Percentiles rank a stretch among this genome's conserved stretches.
Evolutionary conservation across 2,329 filamentous ascomycete genomes (phyloP).

Genomic region (Ophiocordyceps camponoti-floridani): DNA sequence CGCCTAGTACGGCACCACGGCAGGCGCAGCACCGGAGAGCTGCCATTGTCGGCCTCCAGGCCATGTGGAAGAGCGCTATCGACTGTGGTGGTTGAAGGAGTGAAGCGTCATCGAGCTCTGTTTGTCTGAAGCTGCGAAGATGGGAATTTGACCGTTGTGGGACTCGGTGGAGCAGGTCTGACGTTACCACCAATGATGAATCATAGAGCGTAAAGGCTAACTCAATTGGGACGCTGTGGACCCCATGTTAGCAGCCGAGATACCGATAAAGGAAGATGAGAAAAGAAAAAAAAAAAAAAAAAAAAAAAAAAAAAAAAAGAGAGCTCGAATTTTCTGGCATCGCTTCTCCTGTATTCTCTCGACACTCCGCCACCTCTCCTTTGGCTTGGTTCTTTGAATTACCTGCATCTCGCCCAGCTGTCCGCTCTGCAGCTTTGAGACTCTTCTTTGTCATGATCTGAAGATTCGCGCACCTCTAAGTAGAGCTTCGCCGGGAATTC

Average conservation of each 20-base stretch:
- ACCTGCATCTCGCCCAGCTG: not conserved
- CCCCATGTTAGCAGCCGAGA: not conserved
- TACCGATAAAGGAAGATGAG: not conserved
- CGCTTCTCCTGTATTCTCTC: not conserved
- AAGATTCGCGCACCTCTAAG: not conserved
- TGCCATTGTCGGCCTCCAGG: constrained; percentile 11
- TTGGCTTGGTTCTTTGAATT: not conserved
- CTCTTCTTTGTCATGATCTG: not conserved
- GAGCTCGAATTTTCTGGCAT: not conserved
- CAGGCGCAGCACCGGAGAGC: constrained; percentile 14
- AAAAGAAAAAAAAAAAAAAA: not conserved
- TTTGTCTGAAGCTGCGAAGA: not conserved
- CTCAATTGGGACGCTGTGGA: not conserved
- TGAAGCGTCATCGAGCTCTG: not conserved
- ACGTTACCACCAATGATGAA: not conserved
- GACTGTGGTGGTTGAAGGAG: not conserved
- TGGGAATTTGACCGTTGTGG: not conserved
- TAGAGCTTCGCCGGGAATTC: not conserved
- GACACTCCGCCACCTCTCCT: not conserved
- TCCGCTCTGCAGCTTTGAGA: not conserved
- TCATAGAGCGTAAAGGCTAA: not conserved
- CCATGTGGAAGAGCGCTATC: constrained; percentile 7
- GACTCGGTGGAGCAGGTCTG: not conserved
- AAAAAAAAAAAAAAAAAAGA: not conserved
- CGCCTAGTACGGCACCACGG: constrained; percentile 11